These are phyloP conservation scores for Chromosphaera perkinsii DNA, from an alignment of 208 protist species.

Conservation along the genomic window DNA sequence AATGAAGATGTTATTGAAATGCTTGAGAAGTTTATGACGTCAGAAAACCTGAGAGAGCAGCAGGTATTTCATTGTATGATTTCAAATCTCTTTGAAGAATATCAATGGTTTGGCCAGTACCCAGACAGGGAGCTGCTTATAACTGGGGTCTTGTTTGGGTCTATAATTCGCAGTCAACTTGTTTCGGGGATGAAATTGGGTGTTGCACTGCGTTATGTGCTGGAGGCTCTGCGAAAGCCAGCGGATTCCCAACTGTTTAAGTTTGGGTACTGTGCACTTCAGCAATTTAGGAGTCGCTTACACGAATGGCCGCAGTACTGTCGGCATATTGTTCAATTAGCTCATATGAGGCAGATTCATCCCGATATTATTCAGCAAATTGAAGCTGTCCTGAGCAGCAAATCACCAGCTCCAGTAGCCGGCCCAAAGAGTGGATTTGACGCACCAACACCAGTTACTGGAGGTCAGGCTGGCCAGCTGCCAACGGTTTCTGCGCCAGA, in stretches of 20 bases:
- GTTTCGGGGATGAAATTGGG: conserved; percentile 39
- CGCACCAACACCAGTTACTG: background rate
- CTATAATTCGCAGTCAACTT: conserved; percentile 57
- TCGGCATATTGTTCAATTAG: background rate
- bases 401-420: no score
- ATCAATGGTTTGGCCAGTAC: conserved; percentile 63
- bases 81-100: conserved; percentile 73
- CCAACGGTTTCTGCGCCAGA: no score
- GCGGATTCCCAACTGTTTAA: conserved; percentile 74
- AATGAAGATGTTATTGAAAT: conserved; percentile 41
- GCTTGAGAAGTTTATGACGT: conserved; percentile 39
- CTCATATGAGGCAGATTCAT: background rate
- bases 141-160: conserved; percentile 61
- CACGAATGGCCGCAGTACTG: conserved; percentile 85
- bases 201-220: conserved; percentile 61
- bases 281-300: conserved; percentile 76
- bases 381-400: no score
- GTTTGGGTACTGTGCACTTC: conserved; percentile 82
- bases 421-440: background rate
- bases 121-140: conserved; percentile 60
- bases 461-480: background rate
- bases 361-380: background rate
- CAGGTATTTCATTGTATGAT: conserved; percentile 66
- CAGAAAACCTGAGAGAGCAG: conserved; percentile 35
- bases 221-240: conserved; percentile 76